Evolutionary conservation across 805 yeast species (phyloP).

Genomic region (Torulaspora microellipsoides): DNA sequence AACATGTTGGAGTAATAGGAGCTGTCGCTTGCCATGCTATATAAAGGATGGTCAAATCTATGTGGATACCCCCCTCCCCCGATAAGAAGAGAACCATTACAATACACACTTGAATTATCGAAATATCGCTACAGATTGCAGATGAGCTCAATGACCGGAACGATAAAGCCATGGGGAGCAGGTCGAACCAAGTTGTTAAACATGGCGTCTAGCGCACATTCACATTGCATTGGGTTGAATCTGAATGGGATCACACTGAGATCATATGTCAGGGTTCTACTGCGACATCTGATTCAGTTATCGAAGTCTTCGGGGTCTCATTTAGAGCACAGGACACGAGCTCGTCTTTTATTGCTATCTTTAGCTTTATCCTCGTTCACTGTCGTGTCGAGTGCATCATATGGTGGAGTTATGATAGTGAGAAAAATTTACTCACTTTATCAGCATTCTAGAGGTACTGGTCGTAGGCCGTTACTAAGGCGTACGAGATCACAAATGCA

Average conservation of each 20-base stretch:
- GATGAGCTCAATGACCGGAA: no score
- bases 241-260: conserved; percentile 17
- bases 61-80: no score
- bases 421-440: conserved; percentile 12
- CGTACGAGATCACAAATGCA: conserved; percentile 30
- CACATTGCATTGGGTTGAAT: conserved; percentile 23
- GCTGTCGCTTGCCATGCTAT: no score
- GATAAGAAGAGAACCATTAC: no score
- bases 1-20: no score
- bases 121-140: no score
- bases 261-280: conserved; percentile 14
- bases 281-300: conserved; percentile 22
- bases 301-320: conserved; percentile 21
- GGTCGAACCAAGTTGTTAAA: conserved; percentile 3
- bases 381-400: conserved; percentile 18
- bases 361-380: conserved; percentile 19
- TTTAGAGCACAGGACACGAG: conserved; percentile 23
- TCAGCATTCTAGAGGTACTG: conserved; percentile 7
- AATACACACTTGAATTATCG: no score
- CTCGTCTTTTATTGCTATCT: conserved; percentile 23
- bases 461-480: conserved; percentile 14
- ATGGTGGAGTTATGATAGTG: conserved; percentile 14
- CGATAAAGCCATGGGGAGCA: no score
- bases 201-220: conserved; percentile 9
- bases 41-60: no score